Evolutionary conservation across 106 monocot species (phyloP), one percentile per base, ranked within the genome.

Genomic region (Dendrobium huoshanense): DNA sequence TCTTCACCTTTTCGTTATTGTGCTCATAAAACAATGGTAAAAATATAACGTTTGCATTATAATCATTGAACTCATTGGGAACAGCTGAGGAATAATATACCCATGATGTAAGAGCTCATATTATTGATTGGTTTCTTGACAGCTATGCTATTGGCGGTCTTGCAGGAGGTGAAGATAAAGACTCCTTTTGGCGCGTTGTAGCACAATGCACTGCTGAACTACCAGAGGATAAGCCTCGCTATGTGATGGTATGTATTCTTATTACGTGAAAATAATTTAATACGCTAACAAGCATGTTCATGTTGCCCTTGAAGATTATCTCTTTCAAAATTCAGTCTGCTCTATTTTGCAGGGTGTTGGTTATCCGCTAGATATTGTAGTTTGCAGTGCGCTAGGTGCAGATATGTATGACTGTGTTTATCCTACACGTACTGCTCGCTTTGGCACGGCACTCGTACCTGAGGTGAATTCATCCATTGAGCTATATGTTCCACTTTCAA

Each of bases 91-190:
- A 40, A 73, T 61, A 44, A 18, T 45, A 27, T 70, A 77, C 64
- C 67, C 9, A 51, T 77, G 78, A 75, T 75, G 8, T 44, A 70
- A 25, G 8, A 76, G 61, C 77, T 85, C 47, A 82, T 79, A 16
- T 61, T 25, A 73, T 67, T 43, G 37, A 51, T 77, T 86, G 76
- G 55, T 73, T 79, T 87, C 61, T 78, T 82, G 74, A 76, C 84
- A 98, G 98, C 77, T 98, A 98, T 87, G 98, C 98, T 56, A 98
- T 98, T 86, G 98, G 98, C 86, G 98, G 98, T 81, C 98, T 98
- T 94, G 79, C 95, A 70, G 98, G 98, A 16, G 98, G 98, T 79
- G 98, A 98, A 82, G 98, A 98, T 78, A 98, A 98, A 82, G 98
- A 98, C 67, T 98, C 92, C 5, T 98, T 98, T 85, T 98, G 98